Evolutionary conservation across 495 filamentous ascomycete genomes (phyloP).

Genomic region (Penicillium paradoxum): DNA sequence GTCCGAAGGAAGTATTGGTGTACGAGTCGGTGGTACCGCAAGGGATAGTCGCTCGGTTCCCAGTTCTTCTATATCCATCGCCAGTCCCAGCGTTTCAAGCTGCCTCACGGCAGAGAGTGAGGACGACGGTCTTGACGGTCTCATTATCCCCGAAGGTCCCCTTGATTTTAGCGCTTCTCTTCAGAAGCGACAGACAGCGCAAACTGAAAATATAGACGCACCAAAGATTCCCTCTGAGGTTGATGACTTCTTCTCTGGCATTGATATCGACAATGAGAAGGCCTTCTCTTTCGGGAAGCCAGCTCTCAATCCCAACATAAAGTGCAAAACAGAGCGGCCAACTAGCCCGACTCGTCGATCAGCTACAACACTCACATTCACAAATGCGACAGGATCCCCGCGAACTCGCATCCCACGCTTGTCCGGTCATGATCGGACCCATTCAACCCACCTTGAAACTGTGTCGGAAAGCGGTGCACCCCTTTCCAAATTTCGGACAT

Average conservation of each 20-base stretch:
- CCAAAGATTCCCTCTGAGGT: slow-evolving; percentile 44
- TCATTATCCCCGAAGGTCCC: slow-evolving; percentile 77
- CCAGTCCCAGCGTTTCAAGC: slow-evolving; percentile 88
- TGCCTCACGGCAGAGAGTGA: slow-evolving; percentile 91
- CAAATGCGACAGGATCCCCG: slow-evolving; percentile 53
- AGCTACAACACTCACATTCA: slow-evolving; percentile 85
- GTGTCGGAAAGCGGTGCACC: slow-evolving; percentile 87
- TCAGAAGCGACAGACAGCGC: slow-evolving; percentile 58
- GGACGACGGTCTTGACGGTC: slow-evolving; percentile 78
- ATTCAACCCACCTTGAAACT: slow-evolving; percentile 75
- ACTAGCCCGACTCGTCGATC: slow-evolving; percentile 66
- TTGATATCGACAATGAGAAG: slow-evolving; percentile 82
- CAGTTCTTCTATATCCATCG: slow-evolving; percentile 78
- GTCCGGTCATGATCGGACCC: slow-evolving; percentile 57
- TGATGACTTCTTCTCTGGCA: slow-evolving; percentile 81
- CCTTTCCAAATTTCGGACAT: slow-evolving; percentile 51
- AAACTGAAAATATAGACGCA: slow-evolving; percentile 36
- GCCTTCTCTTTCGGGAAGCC: slow-evolving; percentile 74
- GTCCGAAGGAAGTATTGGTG: slow-evolving; percentile 88
- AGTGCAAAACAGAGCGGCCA: slow-evolving; percentile 66
- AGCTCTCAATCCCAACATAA: slow-evolving; percentile 89
- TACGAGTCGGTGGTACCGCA: slow-evolving; percentile 77
- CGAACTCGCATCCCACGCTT: slow-evolving; percentile 59
- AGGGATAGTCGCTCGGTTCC: slow-evolving; percentile 70
- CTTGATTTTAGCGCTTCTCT: slow-evolving; percentile 74